Evolutionary conservation across 129 eudicot species (phyloP).

Genomic region (Pittosporum tobira): DNA sequence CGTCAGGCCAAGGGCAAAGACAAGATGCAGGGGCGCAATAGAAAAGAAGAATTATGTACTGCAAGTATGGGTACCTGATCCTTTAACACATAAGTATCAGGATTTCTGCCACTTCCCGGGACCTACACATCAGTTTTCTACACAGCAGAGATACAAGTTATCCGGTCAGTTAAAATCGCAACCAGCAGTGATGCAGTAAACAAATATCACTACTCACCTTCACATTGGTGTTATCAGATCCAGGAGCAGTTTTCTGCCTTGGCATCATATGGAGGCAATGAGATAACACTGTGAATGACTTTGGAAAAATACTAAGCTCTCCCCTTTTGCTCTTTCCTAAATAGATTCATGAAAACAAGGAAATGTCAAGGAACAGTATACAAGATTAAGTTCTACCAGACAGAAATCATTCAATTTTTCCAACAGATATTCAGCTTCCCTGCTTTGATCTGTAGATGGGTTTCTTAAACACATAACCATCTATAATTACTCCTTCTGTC

Average conservation of each 20-base stretch:
- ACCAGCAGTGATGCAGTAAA: not conserved
- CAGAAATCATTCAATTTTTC: no score
- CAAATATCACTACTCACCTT: slow-evolving; percentile 33
- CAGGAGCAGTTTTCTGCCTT: slow-evolving; percentile 54
- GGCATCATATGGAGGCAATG: slow-evolving; percentile 97
- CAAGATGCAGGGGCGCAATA: not conserved
- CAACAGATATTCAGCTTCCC: no score
- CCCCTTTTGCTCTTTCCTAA: slow-evolving; percentile 89
- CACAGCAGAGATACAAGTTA: not conserved
- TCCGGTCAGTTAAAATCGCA: slow-evolving; percentile 13
- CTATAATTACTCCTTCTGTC: no score
- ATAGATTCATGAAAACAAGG: not conserved
- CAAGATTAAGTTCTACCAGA: no score
- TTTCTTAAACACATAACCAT: no score
- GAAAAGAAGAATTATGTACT: not conserved
- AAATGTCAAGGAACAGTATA: not conserved
- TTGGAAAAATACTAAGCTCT: slow-evolving; percentile 86
- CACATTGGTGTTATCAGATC: slow-evolving; percentile 37
- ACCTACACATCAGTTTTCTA: slow-evolving; percentile 72
- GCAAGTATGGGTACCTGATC: slow-evolving; percentile 66
- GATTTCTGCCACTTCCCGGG: slow-evolving; percentile 77
- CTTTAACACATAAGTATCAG: slow-evolving; percentile 60
- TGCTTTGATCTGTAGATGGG: no score
- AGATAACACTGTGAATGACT: slow-evolving; percentile 57
- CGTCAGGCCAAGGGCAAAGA: not conserved